Percentiles rank a stretch among this genome's conserved stretches.
These are phyloP conservation scores for Picea glauca DNA, from an alignment of 75 land plant genomes.

Conservation along the genomic window DNA sequence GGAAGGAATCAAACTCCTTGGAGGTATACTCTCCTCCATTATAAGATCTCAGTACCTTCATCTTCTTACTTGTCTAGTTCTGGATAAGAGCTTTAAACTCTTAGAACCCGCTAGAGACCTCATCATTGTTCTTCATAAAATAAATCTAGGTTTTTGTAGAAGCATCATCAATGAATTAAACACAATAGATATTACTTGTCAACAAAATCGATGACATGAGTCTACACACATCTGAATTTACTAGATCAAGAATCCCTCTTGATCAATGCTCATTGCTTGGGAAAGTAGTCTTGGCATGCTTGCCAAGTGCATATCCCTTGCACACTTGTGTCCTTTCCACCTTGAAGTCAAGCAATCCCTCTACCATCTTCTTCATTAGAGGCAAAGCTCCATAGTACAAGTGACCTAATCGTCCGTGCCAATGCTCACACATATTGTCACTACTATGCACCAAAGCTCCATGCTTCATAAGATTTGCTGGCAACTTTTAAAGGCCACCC, in stretches of 20 bases:
- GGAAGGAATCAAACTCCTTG: no score
- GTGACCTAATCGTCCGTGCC: neutral
- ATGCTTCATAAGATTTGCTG: no score
- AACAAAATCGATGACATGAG: neutral
- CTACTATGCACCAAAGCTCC: neutral
- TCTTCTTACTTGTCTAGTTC: no score
- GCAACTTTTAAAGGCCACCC: no score
- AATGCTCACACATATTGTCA: neutral
- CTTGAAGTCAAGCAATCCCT: neutral
- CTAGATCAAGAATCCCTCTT: neutral
- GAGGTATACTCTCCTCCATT: no score
- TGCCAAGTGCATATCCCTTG: neutral
- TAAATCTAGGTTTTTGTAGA: no score
- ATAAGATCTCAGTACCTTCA: no score
- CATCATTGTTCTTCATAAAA: no score
- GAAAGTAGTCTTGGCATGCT: neutral
- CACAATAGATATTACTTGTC: no score
- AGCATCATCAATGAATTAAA: no score
- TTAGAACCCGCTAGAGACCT: no score
- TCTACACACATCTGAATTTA: constrained; percentile 13
- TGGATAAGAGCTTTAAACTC: no score
- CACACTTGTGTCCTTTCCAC: neutral
- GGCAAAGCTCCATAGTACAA: neutral
- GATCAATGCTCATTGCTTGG: constrained; percentile 5
- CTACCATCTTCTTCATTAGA: neutral